phyloP scores from a whole-genome alignment of 177 flowering plant species.

The Vitis hybrid region DNA sequence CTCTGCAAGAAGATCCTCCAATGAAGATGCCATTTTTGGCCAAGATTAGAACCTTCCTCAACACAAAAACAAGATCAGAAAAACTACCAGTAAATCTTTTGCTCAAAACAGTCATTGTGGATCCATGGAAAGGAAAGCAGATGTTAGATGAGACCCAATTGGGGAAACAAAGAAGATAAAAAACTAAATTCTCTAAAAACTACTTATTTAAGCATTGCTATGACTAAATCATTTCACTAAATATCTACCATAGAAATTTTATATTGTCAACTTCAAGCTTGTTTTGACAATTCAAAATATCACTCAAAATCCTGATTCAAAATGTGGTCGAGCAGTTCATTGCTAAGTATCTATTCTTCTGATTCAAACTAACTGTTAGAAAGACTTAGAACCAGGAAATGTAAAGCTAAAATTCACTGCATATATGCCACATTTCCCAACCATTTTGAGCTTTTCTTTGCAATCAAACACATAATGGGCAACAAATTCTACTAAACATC shows the following conservation, averaged over 20 bases:
- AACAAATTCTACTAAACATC: too few species aligned
- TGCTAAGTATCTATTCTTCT: too few species aligned
- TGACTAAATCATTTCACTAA: not conserved
- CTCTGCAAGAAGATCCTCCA: conserved; percentile 62
- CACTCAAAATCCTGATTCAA: not conserved
- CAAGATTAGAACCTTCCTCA: not conserved
- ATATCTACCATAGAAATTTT: not conserved
- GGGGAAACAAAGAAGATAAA: not conserved
- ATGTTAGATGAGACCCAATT: not conserved
- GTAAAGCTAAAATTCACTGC: too few species aligned
- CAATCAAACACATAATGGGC: too few species aligned
- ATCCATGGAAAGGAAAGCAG: not conserved
- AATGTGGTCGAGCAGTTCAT: not conserved
- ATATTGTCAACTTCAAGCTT: not conserved
- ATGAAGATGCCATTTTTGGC: conserved; percentile 40
- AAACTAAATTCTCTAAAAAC: not conserved
- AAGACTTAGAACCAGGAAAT: too few species aligned
- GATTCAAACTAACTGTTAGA: too few species aligned
- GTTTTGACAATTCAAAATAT: not conserved
- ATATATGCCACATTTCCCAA: too few species aligned
- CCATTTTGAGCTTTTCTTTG: too few species aligned
- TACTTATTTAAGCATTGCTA: not conserved
- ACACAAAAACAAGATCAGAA: not conserved
- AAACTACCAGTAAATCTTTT: not conserved
- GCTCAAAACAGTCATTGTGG: too few species aligned